Percentiles rank a stretch among this genome's conserved stretches.
phyloP scores from a whole-genome alignment of 768 basidiomycete genomes.

The Xerocomellus intermedius region DNA sequence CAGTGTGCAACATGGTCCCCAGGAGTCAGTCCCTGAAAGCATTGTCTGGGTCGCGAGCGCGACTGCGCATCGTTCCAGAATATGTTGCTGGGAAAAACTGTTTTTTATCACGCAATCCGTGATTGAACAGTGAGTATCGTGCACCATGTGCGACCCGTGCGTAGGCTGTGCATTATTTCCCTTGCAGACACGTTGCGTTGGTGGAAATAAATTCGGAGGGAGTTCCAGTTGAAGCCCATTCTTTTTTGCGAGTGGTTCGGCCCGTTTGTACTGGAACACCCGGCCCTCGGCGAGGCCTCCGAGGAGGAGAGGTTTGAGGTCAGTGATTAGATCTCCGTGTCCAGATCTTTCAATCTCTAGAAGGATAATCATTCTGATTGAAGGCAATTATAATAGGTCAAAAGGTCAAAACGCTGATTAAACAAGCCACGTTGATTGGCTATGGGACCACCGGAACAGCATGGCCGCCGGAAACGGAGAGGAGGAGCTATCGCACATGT shows the following conservation, averaged over 20 bases:
- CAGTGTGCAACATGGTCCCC: constrained; percentile 91
- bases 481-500: constrained; percentile 61
- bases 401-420: constrained; percentile 56
- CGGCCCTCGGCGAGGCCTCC: constrained; percentile 67
- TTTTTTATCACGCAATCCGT: constrained; percentile 94
- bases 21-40: constrained; percentile 90
- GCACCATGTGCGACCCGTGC: background rate
- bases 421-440: constrained; percentile 54
- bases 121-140: constrained; percentile 69
- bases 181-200: constrained; percentile 80
- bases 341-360: constrained; percentile 70
- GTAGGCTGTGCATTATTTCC: background rate
- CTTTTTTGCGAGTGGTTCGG: constrained; percentile 87
- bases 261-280: constrained; percentile 86
- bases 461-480: constrained; percentile 58
- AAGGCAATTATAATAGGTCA: constrained; percentile 51
- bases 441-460: constrained; percentile 18
- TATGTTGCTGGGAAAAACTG: constrained; percentile 80
- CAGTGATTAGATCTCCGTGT: constrained; percentile 76
- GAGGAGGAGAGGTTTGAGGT: constrained; percentile 75
- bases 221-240: constrained; percentile 81
- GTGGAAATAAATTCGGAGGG: constrained; percentile 84
- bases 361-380: constrained; percentile 9
- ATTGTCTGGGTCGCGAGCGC: constrained; percentile 98
- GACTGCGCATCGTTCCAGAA: constrained; percentile 92